These are phyloP conservation scores for Calonectria pseudoturangicola DNA, from an alignment of 2,329 filamentous ascomycete genomes.

Conservation along the genomic window DNA sequence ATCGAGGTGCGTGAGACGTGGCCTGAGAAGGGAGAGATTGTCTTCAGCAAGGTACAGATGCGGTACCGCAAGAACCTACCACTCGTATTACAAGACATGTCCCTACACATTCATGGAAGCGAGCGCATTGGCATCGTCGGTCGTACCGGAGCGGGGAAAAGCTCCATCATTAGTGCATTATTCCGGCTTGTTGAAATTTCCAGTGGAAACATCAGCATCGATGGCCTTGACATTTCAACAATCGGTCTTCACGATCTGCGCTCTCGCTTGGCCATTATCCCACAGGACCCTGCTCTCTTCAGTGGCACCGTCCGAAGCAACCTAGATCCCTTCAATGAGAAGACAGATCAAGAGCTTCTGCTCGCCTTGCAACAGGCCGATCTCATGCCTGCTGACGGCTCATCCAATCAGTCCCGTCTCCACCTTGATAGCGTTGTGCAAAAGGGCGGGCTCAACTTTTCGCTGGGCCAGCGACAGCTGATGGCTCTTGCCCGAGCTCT, in stretches of 20 bases:
- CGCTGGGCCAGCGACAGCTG: background rate
- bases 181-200: conserved; percentile 84
- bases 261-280: background rate
- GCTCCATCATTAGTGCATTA: conserved; percentile 86
- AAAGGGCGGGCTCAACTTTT: background rate
- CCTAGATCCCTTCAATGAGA: background rate
- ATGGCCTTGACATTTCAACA: background rate
- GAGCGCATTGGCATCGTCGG: conserved; percentile 89
- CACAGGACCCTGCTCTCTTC: background rate
- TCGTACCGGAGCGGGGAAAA: conserved; percentile 88
- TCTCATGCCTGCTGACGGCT: background rate
- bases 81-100: conserved; percentile 81
- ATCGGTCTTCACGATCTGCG: background rate
- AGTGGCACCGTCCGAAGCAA: background rate
- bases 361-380: background rate
- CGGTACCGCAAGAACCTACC: conserved; percentile 83
- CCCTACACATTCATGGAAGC: conserved; percentile 83
- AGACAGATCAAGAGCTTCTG: background rate
- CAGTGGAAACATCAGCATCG: conserved; percentile 70
- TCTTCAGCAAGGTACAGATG: conserved; percentile 86
- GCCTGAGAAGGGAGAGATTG: conserved; percentile 90
- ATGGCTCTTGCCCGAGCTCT: background rate
- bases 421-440: background rate
- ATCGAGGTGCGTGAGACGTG: conserved; percentile 82
- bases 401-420: background rate